phyloP scores from a whole-genome alignment of 75 land plant species.

The Selaginella tamariscina region DNA sequence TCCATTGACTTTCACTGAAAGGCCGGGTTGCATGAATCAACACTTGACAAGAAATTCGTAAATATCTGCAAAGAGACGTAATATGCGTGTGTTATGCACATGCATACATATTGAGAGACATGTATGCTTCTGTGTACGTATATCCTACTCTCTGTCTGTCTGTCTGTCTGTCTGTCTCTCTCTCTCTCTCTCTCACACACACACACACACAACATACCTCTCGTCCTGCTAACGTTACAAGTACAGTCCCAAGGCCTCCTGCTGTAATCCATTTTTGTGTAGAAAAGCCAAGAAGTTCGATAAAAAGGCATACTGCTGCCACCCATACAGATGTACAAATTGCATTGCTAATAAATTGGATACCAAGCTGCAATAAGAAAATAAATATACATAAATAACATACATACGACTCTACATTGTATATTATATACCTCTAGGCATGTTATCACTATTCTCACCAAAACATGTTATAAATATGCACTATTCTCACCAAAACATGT shows the following conservation, averaged over 20 bases:
- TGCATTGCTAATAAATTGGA: conserved; percentile 8
- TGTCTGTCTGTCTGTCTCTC: too few relatives aligned
- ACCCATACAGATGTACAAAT: not conserved
- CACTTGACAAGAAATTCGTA: conserved; percentile 5
- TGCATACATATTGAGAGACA: not conserved
- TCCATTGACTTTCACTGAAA: conserved; percentile 5
- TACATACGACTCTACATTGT: not conserved
- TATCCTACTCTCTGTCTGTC: too few relatives aligned
- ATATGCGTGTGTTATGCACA: not conserved
- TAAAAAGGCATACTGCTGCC: conserved; percentile 10
- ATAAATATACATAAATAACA: too few relatives aligned
- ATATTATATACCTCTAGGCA: not conserved
- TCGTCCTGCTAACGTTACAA: conserved; percentile 6
- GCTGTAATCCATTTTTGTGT: conserved; percentile 5
- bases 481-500: too few relatives aligned
- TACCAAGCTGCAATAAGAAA: not conserved
- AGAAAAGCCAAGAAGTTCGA: conserved; percentile 7
- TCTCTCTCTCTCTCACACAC: not conserved
- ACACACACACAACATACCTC: not conserved
- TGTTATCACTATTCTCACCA: not conserved
- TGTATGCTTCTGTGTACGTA: not conserved
- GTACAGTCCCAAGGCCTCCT: conserved; percentile 1
- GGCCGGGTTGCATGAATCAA: conserved; percentile 10
- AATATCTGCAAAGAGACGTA: not conserved
- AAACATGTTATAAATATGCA: not conserved